Evolutionary conservation across 2,329 filamentous ascomycete genomes (phyloP).

Genomic region (Diaporthe amygdali): DNA sequence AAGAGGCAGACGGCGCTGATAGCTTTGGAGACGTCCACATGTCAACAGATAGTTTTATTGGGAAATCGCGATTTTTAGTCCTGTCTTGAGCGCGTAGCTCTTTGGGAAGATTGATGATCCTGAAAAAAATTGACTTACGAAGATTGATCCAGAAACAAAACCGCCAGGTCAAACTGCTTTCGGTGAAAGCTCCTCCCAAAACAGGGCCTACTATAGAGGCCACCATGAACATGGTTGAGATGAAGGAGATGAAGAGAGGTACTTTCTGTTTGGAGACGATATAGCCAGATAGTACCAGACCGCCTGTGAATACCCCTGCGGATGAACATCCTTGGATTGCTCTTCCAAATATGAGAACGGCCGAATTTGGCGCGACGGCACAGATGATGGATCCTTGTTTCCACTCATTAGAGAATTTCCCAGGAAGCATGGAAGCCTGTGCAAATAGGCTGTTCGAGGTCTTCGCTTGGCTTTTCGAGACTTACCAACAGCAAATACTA

Average conservation of each 20-base stretch:
- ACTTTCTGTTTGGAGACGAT: slow-evolving; percentile 7
- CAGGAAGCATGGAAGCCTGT: too few species aligned
- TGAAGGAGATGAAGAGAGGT: slow-evolving; percentile 1
- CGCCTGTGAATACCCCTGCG: slow-evolving; percentile 11
- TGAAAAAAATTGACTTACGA: not conserved
- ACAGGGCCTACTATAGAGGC: slow-evolving; percentile 19
- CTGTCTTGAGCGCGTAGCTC: too few species aligned
- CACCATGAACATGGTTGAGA: slow-evolving; percentile 9
- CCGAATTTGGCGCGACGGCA: slow-evolving; percentile 12
- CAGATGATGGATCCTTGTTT: slow-evolving; percentile 9
- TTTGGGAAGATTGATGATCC: not conserved
- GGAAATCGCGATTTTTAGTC: not conserved
- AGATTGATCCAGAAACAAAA: slow-evolving; percentile 24
- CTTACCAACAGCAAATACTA: not conserved
- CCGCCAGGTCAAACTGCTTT: slow-evolving; percentile 18
- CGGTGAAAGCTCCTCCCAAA: slow-evolving; percentile 10
- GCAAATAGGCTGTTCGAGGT: too few species aligned
- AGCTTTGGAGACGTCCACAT: not conserved
- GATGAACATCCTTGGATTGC: slow-evolving; percentile 2
- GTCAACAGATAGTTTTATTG: not conserved
- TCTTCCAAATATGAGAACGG: slow-evolving; percentile 12
- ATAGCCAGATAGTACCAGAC: slow-evolving; percentile 8
- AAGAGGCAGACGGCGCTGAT: slow-evolving; percentile 6
- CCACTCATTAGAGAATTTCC: too few species aligned
- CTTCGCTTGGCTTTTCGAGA: not conserved